Percentiles rank a stretch among this genome's conserved stretches.
phyloP scores from a whole-genome alignment of 2,329 filamentous ascomycete species.

The Aspergillus thermomutatus region DNA sequence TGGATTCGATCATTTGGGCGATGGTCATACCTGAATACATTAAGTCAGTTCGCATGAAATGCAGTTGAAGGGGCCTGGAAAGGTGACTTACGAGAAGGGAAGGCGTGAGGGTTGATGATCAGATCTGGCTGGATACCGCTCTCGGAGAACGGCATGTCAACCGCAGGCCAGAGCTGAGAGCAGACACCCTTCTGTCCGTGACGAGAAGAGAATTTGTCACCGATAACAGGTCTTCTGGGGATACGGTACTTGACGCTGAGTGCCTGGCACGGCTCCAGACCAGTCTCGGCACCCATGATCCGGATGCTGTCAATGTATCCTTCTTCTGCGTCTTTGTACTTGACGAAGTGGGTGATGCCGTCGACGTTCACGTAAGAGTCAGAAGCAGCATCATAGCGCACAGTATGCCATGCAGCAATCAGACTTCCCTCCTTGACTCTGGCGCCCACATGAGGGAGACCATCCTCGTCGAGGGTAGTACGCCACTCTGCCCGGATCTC shows the following conservation, averaged over 20 bases:
- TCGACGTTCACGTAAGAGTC: slow-evolving; percentile 81
- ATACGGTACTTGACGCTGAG: slow-evolving; percentile 91
- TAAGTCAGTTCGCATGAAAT: slow-evolving; percentile 4
- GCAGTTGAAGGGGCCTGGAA: background rate
- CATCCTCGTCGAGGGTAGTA: slow-evolving; percentile 77
- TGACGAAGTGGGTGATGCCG: slow-evolving; percentile 79
- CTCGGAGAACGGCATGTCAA: slow-evolving; percentile 96
- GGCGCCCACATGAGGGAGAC: slow-evolving; percentile 75
- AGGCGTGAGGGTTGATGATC: slow-evolving; percentile 99
- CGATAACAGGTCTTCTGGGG: slow-evolving; percentile 85
- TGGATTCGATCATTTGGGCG: slow-evolving; percentile 97
- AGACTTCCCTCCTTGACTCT: slow-evolving; percentile 76
- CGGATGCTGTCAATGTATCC: slow-evolving; percentile 92
- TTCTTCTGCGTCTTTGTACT: slow-evolving; percentile 88
- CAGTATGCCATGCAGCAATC: slow-evolving; percentile 85
- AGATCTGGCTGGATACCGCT: slow-evolving; percentile 94
- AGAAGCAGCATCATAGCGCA: slow-evolving; percentile 68
- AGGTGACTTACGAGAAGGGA: slow-evolving; percentile 70
- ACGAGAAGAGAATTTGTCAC: slow-evolving; percentile 98
- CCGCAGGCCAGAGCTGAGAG: slow-evolving; percentile 90
- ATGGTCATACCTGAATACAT: slow-evolving; percentile 72
- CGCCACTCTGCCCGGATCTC: slow-evolving; percentile 68
- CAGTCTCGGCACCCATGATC: slow-evolving; percentile 79
- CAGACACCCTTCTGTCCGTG: slow-evolving; percentile 98
- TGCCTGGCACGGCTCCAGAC: slow-evolving; percentile 77